phyloP scores from a whole-genome alignment of 495 filamentous ascomycete genomes.

The Mytilinidion resinicola region DNA sequence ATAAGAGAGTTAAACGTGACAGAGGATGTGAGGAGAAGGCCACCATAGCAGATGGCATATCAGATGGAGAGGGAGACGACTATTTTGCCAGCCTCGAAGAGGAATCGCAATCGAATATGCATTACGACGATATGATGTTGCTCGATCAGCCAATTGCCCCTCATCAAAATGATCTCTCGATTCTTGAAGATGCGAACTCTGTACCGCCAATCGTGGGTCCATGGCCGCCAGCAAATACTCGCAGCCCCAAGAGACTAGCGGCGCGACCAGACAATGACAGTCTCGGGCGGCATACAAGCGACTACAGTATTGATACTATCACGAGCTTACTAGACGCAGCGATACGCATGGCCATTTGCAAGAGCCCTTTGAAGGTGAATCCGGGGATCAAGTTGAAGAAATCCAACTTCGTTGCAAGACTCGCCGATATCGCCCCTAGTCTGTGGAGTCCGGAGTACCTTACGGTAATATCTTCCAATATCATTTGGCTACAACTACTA shows the following conservation, averaged over 20 bases:
- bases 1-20: neutral
- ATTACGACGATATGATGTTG: neutral
- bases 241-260: neutral
- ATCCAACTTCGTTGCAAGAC: constrained; percentile 9
- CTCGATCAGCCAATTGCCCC: neutral
- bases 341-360: constrained; percentile 24
- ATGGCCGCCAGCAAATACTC: neutral
- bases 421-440: constrained; percentile 26
- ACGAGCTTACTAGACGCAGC: constrained; percentile 23
- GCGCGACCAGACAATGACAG: neutral
- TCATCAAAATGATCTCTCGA: neutral
- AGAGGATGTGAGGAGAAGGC: neutral
- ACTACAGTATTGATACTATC: neutral
- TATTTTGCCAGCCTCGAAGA: neutral
- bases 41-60: neutral
- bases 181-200: neutral
- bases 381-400: constrained; percentile 21
- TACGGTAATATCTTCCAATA: neutral
- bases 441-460: constrained; percentile 32
- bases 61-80: neutral
- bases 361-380: constrained; percentile 2
- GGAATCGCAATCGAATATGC: neutral
- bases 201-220: neutral
- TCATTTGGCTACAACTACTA: neutral
- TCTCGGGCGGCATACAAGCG: neutral